A percentile compares a stretch with the other conserved stretches of the same genome.
These are phyloP conservation scores for Cicer bijugum DNA, from an alignment of 306 rosid genomes.

Conservation along the genomic window DNA sequence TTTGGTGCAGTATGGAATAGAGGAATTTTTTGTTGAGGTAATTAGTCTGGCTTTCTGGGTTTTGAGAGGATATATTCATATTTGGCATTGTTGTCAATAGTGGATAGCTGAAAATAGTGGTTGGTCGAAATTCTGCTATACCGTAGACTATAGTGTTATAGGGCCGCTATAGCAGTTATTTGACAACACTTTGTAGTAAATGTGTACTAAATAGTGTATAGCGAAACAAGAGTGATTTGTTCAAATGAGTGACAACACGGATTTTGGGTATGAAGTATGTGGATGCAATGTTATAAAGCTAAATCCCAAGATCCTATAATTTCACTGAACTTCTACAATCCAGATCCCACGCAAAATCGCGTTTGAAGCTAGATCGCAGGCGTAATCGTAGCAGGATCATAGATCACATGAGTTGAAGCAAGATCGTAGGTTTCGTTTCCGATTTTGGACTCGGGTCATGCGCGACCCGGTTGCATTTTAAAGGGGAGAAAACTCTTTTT, in stretches of 20 bases:
- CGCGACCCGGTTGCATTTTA: too few species aligned
- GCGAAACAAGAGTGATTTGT: not conserved
- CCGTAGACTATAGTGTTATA: not conserved
- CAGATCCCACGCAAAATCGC: too few species aligned
- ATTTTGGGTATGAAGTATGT: slow-evolving; percentile 4
- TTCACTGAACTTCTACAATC: too few species aligned
- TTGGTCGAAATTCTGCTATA: not conserved
- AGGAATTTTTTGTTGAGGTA: slow-evolving; percentile 14
- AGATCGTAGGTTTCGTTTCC: too few species aligned
- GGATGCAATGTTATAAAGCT: not conserved
- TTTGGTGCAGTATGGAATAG: slow-evolving; percentile 24
- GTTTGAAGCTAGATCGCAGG: too few species aligned
- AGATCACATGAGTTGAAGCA: too few species aligned
- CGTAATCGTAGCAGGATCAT: too few species aligned
- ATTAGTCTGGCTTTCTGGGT: slow-evolving; percentile 27
- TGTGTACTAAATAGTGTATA: not conserved
- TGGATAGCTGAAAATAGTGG: not conserved
- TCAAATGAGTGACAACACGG: not conserved
- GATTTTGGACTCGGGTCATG: too few species aligned
- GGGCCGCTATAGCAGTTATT: not conserved
- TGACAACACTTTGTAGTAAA: not conserved
- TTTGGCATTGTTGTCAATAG: not conserved
- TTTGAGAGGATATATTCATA: not conserved
- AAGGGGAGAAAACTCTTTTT: too few species aligned
- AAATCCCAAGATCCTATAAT: too few species aligned